phyloP scores from a whole-genome alignment of 2,329 filamentous ascomycete species.

The Penicillium sp. region DNA sequence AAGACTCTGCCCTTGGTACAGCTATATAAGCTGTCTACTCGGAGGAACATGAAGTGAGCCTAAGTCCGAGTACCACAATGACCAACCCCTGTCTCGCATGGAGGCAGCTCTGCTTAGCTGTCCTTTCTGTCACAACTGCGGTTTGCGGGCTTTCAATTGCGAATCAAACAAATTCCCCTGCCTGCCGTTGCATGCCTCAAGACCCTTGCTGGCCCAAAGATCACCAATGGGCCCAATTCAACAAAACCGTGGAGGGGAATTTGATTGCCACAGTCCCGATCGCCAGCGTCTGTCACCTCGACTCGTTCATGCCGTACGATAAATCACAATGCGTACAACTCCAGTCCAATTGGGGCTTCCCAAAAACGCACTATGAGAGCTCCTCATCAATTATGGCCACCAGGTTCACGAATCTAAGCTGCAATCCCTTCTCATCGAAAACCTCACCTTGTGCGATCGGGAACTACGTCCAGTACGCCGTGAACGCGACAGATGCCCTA shows the following conservation, averaged over 20 bases:
- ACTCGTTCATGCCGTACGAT: not conserved
- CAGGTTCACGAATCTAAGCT: not conserved
- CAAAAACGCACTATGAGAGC: not conserved
- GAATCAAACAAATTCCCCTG: not conserved
- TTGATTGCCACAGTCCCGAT: constrained; percentile 12
- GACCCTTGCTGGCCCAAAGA: constrained; percentile 14
- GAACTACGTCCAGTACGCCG: constrained; percentile 10
- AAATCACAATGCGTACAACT: not conserved
- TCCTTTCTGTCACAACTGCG: not conserved
- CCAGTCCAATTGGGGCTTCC: not conserved
- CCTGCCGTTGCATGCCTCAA: constrained; percentile 12
- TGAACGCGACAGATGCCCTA: constrained; percentile 10
- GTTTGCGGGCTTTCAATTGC: not conserved
- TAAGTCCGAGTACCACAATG: not conserved
- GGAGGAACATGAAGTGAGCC: not conserved
- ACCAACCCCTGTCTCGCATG: not conserved
- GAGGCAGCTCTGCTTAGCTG: not conserved
- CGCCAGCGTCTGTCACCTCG: constrained; percentile 10
- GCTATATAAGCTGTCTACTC: not conserved
- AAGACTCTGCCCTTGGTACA: not conserved
- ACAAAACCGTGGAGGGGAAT: constrained; percentile 7
- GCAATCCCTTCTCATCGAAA: constrained; percentile 1
- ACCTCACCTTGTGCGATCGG: constrained; percentile 12
- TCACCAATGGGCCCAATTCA: constrained; percentile 6
- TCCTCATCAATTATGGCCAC: not conserved